These are phyloP conservation scores for Rhizophlyctis rosea DNA, from an alignment of 192 early-diverging fungal species.

Conservation along the genomic window DNA sequence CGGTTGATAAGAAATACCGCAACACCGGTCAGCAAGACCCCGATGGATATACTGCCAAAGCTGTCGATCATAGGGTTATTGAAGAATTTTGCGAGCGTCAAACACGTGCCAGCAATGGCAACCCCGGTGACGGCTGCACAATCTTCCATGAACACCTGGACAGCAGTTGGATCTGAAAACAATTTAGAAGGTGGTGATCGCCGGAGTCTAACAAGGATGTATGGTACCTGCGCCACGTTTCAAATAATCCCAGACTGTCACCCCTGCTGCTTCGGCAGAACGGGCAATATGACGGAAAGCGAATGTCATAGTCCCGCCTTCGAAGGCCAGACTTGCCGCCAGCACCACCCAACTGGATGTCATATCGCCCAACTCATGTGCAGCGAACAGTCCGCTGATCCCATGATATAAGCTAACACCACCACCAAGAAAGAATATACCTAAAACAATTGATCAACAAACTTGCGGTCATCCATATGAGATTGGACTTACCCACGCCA, in stretches of 20 bases:
- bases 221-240: constrained; percentile 41
- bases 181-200: too few relatives aligned
- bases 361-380: constrained; percentile 37
- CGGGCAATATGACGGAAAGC: constrained; percentile 44
- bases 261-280: constrained; percentile 32
- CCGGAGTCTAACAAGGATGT: too few relatives aligned
- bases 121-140: constrained; percentile 43
- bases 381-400: constrained; percentile 41
- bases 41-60: constrained; percentile 51
- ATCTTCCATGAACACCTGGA: constrained; percentile 60
- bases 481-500: constrained; percentile 27
- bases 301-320: constrained; percentile 46
- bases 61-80: constrained; percentile 44
- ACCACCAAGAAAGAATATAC: constrained; percentile 56
- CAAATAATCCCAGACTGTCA: constrained; percentile 38
- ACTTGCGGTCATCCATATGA: not conserved
- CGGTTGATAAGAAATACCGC: constrained; percentile 47
- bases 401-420: constrained; percentile 57
- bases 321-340: constrained; percentile 44
- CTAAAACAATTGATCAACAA: constrained; percentile 2
- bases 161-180: constrained; percentile 59
- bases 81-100: constrained; percentile 38
- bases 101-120: constrained; percentile 43
- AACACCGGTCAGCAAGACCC: constrained; percentile 40
- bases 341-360: constrained; percentile 40